A percentile compares a stretch with the other conserved stretches of the same genome.
phyloP scores from a whole-genome alignment of 2,329 filamentous ascomycete genomes.

The Clarireedia sp. region DNA sequence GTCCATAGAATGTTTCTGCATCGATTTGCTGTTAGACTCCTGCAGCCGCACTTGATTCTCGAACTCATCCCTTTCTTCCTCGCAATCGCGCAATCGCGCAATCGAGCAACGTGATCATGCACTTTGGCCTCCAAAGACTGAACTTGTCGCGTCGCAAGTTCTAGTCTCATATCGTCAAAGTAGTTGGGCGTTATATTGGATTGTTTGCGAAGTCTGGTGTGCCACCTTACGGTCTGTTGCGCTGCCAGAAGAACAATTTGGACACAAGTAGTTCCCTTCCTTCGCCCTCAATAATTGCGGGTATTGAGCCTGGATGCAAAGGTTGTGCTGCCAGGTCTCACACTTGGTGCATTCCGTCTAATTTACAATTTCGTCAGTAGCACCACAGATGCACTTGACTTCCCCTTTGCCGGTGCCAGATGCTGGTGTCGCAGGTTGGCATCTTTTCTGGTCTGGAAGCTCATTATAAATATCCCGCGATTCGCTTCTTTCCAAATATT shows the following conservation, averaged over 20 bases:
- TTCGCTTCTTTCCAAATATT: too few relatives aligned
- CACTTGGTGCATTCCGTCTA: slow-evolving; percentile 1
- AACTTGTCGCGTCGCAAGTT: neutral
- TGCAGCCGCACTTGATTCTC: neutral
- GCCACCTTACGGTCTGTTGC: too few relatives aligned
- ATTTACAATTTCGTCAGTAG: neutral
- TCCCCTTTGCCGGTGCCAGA: too few relatives aligned
- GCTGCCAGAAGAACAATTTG: too few relatives aligned
- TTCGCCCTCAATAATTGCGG: too few relatives aligned
- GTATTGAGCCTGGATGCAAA: neutral
- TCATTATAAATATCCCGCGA: too few relatives aligned
- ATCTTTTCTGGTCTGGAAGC: too few relatives aligned
- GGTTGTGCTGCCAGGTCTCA: neutral
- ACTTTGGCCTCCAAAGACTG: neutral
- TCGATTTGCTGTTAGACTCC: neutral
- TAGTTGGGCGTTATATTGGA: too few relatives aligned
- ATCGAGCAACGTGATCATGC: neutral
- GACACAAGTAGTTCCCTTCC: too few relatives aligned
- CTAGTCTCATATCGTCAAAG: neutral
- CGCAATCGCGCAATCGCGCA: neutral
- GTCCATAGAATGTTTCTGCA: neutral
- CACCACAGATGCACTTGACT: neutral
- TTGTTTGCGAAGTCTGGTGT: too few relatives aligned
- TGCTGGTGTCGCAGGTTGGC: too few relatives aligned
- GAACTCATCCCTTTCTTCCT: neutral